phyloP scores from a whole-genome alignment of 257 asterid species.

The Ilex asprella region DNA sequence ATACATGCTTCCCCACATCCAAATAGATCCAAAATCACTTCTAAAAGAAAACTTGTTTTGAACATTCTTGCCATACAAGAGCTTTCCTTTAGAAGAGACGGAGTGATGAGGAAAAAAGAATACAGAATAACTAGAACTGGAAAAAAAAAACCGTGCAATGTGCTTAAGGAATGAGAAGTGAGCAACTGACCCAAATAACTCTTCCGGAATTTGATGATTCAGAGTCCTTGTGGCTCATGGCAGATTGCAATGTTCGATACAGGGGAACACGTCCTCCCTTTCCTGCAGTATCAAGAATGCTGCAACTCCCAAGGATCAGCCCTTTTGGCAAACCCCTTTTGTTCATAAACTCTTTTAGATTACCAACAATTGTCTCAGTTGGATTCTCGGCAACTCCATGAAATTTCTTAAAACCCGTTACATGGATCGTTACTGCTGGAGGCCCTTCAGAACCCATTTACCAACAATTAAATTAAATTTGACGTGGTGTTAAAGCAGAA shows the following conservation, averaged over 20 bases:
- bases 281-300: slow-evolving; percentile 90
- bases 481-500: slow-evolving; percentile 24
- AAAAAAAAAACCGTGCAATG: too few species aligned
- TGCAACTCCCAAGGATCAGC: slow-evolving; percentile 80
- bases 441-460: slow-evolving; percentile 98
- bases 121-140: too few species aligned
- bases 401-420: slow-evolving; percentile 87
- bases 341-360: slow-evolving; percentile 66
- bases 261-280: slow-evolving; percentile 77
- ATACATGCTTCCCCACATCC: too few species aligned
- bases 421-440: slow-evolving; percentile 73
- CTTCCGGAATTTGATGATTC: slow-evolving; percentile 36
- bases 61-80: too few species aligned
- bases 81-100: too few species aligned
- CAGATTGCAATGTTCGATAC: slow-evolving; percentile 75
- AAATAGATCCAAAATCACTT: too few species aligned
- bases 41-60: too few species aligned
- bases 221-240: slow-evolving; percentile 36
- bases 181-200: slow-evolving; percentile 73
- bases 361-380: slow-evolving; percentile 75
- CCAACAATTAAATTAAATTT: slow-evolving; percentile 20
- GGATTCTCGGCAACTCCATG: slow-evolving; percentile 97
- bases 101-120: too few species aligned
- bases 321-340: slow-evolving; percentile 75
- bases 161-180: background rate